A percentile compares a stretch with the other conserved stretches of the same genome.
Conservation (phyloP, 805 yeast genomes). For the Pichia kluyveri region DNA sequence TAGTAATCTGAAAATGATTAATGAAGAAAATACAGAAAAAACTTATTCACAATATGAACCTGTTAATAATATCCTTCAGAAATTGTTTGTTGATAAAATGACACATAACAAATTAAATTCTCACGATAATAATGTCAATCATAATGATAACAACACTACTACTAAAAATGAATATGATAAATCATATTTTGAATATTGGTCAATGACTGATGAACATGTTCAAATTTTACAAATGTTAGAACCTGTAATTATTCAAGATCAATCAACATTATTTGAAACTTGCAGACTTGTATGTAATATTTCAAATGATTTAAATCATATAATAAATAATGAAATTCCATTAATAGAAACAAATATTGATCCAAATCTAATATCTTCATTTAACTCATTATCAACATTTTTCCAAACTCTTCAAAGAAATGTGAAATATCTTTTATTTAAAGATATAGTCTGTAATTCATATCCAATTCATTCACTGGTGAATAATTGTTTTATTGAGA, state of each 20-base stretch:
- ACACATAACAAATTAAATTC: background rate
- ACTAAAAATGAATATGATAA: background rate
- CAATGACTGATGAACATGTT: background rate
- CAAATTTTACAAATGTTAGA: background rate
- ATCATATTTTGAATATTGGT: background rate
- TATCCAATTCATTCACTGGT: background rate
- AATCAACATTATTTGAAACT: background rate
- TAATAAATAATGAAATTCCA: background rate
- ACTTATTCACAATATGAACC: slow-evolving; percentile 6
- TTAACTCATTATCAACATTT: background rate
- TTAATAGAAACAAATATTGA: background rate
- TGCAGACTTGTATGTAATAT: background rate
- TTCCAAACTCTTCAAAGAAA: background rate
- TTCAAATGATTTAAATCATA: background rate
- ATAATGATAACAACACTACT: background rate
- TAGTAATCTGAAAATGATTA: background rate
- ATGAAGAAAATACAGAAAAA: background rate
- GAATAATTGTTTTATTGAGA: background rate
- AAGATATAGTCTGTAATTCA: background rate
- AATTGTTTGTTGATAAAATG: background rate
- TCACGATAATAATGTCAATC: background rate
- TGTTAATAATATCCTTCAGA: slow-evolving; percentile 1
- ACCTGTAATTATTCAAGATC: background rate
- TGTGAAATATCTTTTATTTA: background rate
- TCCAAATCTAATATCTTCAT: background rate